Conservation (phyloP, 805 yeast genomes). For the Teunomyces atbi region DNA sequence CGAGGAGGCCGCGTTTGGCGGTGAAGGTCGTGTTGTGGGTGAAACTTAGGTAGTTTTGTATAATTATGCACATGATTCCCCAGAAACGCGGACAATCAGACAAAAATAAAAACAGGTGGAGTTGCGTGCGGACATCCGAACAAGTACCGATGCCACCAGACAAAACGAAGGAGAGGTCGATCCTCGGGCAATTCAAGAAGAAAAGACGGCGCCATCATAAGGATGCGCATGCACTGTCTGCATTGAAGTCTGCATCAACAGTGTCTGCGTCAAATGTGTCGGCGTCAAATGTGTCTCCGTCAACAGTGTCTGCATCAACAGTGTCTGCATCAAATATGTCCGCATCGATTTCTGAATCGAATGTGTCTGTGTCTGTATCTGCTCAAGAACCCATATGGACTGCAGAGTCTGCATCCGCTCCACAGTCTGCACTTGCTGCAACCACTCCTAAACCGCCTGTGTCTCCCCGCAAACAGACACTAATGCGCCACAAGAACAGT, state of each 20-base stretch:
- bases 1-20: conserved; percentile 19
- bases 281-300: neutral
- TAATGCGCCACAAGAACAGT: conserved; percentile 36
- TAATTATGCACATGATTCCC: neutral
- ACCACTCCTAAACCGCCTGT: neutral
- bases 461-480: conserved; percentile 40
- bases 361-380: too few relatives aligned
- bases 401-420: too few relatives aligned
- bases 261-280: neutral
- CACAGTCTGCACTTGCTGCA: too few relatives aligned
- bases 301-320: neutral
- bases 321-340: neutral
- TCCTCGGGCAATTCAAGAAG: neutral
- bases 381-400: too few relatives aligned
- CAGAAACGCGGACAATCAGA: conserved; percentile 1
- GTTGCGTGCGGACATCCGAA: too few relatives aligned
- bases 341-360: too few relatives aligned
- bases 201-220: conserved; percentile 1
- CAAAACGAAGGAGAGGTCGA: neutral
- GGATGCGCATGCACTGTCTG: neutral
- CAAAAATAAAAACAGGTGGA: neutral
- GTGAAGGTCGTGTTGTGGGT: conserved; percentile 22
- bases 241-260: neutral
- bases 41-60: conserved; percentile 4
- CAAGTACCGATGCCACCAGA: neutral